Base-by-base conservation (phyloP, 176 grass and related monocot species). In the Bromus sterilis region DNA sequence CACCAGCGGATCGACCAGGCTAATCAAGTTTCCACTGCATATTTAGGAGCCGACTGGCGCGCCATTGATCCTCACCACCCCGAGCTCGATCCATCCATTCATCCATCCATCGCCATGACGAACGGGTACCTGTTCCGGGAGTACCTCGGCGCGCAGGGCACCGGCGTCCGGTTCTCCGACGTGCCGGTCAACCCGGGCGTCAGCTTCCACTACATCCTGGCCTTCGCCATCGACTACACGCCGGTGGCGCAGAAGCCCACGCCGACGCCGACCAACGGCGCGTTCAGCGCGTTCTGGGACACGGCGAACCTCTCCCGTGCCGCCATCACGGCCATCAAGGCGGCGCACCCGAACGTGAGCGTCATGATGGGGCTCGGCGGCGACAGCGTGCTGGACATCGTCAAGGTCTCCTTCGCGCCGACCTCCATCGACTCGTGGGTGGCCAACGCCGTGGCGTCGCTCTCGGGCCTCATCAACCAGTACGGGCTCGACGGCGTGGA, bases 291-390 rank as follows among this genome's bases (percentile, higher is more conserved):
- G 18, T 51, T 51, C 48, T 51, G 48, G 73, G 82, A 88, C 82
- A 66, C 82, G 11, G 24, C 0, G 16, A 78, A 59, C 37, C 82
- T 91, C 0, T 18, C 72, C 58, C 89, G 82, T 0, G 7, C 64
- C 43, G 64, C 36, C 20, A 78, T 91, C 3, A 65, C 82, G 20
- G 72, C 81, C 33, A 3, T 82, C 65, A 88, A 88, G 78, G 1
- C 0, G 0, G 67, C 65, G 13, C 30, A 91, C 80, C 77, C 71
- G 0, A 93, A 89, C 72, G 81, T 93, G 4, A 77, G 62, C 57
- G 81, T 89, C 12, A 83, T 76, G n/a, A 49, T 67, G 15, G 85
- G 73, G 71, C 15, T 87, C 28, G 87, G 81, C 59, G 84, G 91
- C 71, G 72, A 24, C 58, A 82, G 28, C 31, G 84, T 87, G 24